A percentile compares a stretch with the other conserved stretches of the same genome.
Conservation (phyloP, 768 basidiomycete species). For the Pleurotus salmoneostramineus region DNA sequence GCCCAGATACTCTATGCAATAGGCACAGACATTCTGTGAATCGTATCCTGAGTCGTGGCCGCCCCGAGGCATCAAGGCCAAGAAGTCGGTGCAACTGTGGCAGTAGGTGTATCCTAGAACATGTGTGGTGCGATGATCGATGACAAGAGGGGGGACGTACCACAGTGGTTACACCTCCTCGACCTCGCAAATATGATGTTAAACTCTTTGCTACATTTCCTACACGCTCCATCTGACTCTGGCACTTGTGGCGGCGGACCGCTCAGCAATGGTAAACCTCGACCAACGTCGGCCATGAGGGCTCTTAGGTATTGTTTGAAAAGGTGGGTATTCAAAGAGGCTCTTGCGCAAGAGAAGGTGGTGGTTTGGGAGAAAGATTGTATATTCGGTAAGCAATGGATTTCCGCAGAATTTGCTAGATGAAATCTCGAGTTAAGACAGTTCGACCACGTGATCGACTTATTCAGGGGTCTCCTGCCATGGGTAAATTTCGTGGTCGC, state of each 20-base stretch:
- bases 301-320: not conserved
- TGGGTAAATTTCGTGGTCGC: no score
- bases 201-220: conserved; percentile 76
- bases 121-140: conserved; percentile 1
- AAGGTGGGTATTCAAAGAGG: no score
- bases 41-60: conserved; percentile 59
- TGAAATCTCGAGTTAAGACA: conserved; percentile 5
- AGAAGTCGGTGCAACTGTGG: conserved; percentile 69
- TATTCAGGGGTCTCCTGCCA: not conserved
- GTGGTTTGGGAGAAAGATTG: conserved; percentile 2
- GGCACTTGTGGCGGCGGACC: conserved; percentile 53
- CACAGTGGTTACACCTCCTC: conserved; percentile 72
- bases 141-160: conserved; percentile 31
- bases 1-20: conserved; percentile 66
- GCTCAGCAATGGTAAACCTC: conserved; percentile 69
- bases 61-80: conserved; percentile 70
- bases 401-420: conserved; percentile 7
- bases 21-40: conserved; percentile 61
- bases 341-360: not conserved
- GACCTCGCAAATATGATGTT: conserved; percentile 60
- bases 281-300: conserved; percentile 19
- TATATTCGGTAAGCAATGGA: conserved; percentile 3
- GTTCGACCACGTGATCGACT: conserved; percentile 3
- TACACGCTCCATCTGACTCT: conserved; percentile 38
- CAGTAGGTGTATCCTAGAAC: conserved; percentile 67